Evolutionary conservation across 805 yeast genomes (phyloP), one percentile per base, ranked within the genome.

Genomic region (Maudiozyma bulderi): DNA sequence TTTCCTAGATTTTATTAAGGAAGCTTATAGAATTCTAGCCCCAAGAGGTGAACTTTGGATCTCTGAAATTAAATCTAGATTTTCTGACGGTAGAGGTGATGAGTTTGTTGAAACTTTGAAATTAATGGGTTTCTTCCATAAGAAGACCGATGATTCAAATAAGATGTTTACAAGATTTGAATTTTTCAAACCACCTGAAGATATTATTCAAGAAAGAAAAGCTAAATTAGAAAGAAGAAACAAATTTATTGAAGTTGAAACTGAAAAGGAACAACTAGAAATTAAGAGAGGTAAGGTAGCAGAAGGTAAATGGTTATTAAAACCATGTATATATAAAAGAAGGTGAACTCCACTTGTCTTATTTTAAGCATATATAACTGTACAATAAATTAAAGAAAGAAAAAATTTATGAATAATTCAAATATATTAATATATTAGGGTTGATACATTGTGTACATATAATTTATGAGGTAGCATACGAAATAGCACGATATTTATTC

Each of bases 21-120:
- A 93, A 64, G 98, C 96, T 0, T 76, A 85, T 61, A 75, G 99
- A 59, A 73, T 93, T 14, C 71, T 93, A 47, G 82, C 88, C 8
- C 96, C 96, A 41, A 75, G 88, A 52, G 98, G 99, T 30, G 96
- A 91, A 64, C 69, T 93, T 44, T 93, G 99, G 99, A 88, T 93
- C 44, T 93, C 98, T 2, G 99, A 93, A 64, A 93, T 93, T 68
- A 91, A 91, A 67, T 87, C 96, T 1, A 74, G 99, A 60, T 86
- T 93, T 59, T 71, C 78, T 6, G 96, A 89, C 58, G 79, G 65
- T 54, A 77, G 77, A 46, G 91, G 91, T 13, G 76, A 76, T n/a
- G 90, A 85, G 57, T 93, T 93, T 67, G 86, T 84, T 10, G 78
- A 84, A 28, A 80, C 85, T 1, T 73, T 93, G 57, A 88, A 88